Evolutionary conservation across 2,329 filamentous ascomycete genomes (phyloP).

Genomic region (Xylaria hypoxylon): DNA sequence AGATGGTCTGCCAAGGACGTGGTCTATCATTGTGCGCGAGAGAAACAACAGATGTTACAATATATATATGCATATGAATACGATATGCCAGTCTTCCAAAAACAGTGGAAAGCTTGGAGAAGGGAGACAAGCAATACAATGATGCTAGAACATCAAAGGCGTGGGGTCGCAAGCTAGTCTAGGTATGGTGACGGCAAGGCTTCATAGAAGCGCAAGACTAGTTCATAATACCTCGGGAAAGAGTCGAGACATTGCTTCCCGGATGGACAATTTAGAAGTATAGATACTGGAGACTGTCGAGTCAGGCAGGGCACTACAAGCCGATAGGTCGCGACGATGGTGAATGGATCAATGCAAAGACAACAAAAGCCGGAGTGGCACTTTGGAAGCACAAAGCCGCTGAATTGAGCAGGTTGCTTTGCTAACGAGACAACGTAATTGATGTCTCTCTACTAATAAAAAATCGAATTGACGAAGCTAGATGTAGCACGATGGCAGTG

Average conservation of each 20-base stretch:
- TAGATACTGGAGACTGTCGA: slow-evolving; percentile 20
- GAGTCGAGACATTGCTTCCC: slow-evolving; percentile 17
- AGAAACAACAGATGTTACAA: neutral
- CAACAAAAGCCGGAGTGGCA: slow-evolving; percentile 6
- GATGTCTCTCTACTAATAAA: neutral
- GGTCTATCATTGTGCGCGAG: slow-evolving; percentile 73
- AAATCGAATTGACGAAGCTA: slow-evolving; percentile 1
- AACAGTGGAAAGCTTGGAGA: slow-evolving; percentile 2
- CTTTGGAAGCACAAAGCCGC: slow-evolving; percentile 22
- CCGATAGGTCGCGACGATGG: slow-evolving; percentile 7
- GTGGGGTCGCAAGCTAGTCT: neutral
- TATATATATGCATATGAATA: slow-evolving; percentile 23
- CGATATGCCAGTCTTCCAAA: slow-evolving; percentile 28
- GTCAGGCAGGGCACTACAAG: slow-evolving; percentile 33
- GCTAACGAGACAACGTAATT: slow-evolving; percentile 5
- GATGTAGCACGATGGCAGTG: neutral
- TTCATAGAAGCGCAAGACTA: slow-evolving; percentile 23
- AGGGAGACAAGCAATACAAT: neutral
- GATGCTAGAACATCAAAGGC: slow-evolving; percentile 4
- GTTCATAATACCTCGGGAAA: slow-evolving; percentile 9
- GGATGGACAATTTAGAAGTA: slow-evolving; percentile 4
- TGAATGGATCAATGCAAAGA: slow-evolving; percentile 14
- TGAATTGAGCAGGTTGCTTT: slow-evolving; percentile 2
- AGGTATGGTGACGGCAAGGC: neutral
- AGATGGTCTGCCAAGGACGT: slow-evolving; percentile 91